Evolutionary conservation across 352 stramenopile species (phyloP).

Genomic region (Halophytophthora batemanensis): DNA sequence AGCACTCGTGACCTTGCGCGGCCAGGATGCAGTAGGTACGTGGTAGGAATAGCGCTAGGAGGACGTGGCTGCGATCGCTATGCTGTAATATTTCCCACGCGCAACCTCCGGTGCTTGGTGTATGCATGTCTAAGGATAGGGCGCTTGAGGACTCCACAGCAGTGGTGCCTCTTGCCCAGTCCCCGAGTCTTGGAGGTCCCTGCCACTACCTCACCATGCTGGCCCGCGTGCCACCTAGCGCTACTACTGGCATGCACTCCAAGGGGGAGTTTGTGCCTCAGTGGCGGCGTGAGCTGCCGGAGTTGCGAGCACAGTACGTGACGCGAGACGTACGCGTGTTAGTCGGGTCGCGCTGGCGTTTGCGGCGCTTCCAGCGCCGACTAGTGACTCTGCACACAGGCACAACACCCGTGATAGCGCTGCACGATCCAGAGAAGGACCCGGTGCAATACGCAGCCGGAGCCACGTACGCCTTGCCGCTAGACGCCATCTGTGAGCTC

Average conservation of each 20-base stretch:
- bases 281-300: slow-evolving; percentile 25
- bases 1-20: too few relatives aligned
- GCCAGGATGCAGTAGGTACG: too few relatives aligned
- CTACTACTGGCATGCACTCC: neutral
- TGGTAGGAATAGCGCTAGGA: too few relatives aligned
- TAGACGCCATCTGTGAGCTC: slow-evolving; percentile 30
- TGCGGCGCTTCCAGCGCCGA: slow-evolving; percentile 45
- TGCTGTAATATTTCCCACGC: too few relatives aligned
- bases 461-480: slow-evolving; percentile 21
- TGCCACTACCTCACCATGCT: too few relatives aligned
- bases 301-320: slow-evolving; percentile 49
- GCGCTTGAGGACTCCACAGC: slow-evolving; percentile 4
- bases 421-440: slow-evolving; percentile 19
- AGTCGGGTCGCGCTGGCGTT: slow-evolving; percentile 40
- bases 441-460: slow-evolving; percentile 7
- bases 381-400: slow-evolving; percentile 38
- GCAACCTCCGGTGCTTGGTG: too few relatives aligned
- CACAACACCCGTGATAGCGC: slow-evolving; percentile 19
- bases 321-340: slow-evolving; percentile 42
- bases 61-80: too few relatives aligned
- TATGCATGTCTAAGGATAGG: too few relatives aligned
- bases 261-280: neutral
- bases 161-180: too few relatives aligned
- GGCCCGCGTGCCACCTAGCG: slow-evolving; percentile 13
- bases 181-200: neutral